Evolutionary conservation across 495 filamentous ascomycete species (phyloP).

Genomic region (Penicillium riverlandense): DNA sequence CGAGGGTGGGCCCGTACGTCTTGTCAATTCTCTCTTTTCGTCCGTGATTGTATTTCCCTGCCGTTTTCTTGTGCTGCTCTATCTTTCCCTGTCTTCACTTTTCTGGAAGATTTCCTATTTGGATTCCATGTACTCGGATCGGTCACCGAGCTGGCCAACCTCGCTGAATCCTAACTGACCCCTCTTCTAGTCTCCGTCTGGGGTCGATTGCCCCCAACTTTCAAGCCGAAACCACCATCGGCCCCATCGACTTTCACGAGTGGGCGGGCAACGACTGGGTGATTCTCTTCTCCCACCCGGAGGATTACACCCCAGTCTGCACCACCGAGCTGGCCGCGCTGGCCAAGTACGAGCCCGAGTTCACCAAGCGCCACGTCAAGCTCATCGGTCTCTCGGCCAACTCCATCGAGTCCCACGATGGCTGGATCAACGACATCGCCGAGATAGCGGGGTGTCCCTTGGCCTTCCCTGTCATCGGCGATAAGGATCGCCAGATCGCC

Average conservation of each 20-base stretch:
- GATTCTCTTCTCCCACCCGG: slow-evolving; percentile 93
- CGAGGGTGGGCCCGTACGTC: too few species aligned
- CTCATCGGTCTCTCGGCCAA: slow-evolving; percentile 80
- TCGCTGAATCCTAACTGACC: too few species aligned
- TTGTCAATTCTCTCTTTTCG: too few species aligned
- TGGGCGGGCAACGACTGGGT: slow-evolving; percentile 93
- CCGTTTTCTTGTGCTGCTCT: too few species aligned
- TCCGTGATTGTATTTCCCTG: too few species aligned
- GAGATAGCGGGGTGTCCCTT: slow-evolving; percentile 48
- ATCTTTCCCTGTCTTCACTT: too few species aligned
- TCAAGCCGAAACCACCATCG: slow-evolving; percentile 82
- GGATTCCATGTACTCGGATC: too few species aligned
- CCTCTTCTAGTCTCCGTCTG: slow-evolving; percentile 61
- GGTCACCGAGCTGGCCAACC: too few species aligned
- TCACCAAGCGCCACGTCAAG: slow-evolving; percentile 87
- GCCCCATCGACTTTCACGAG: slow-evolving; percentile 93
- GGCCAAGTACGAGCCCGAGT: slow-evolving; percentile 95
- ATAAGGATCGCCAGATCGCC: slow-evolving; percentile 57
- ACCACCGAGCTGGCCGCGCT: slow-evolving; percentile 98
- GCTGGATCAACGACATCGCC: slow-evolving; percentile 62
- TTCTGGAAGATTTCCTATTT: too few species aligned
- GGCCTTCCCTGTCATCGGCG: slow-evolving; percentile 62
- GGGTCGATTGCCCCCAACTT: slow-evolving; percentile 90
- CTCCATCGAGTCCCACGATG: slow-evolving; percentile 48
- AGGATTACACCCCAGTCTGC: slow-evolving; percentile 88